A percentile compares a stretch with the other conserved stretches of the same genome.
These are phyloP conservation scores for Amanita polypyramis DNA, from an alignment of 768 basidiomycete species.

Conservation along the genomic window DNA sequence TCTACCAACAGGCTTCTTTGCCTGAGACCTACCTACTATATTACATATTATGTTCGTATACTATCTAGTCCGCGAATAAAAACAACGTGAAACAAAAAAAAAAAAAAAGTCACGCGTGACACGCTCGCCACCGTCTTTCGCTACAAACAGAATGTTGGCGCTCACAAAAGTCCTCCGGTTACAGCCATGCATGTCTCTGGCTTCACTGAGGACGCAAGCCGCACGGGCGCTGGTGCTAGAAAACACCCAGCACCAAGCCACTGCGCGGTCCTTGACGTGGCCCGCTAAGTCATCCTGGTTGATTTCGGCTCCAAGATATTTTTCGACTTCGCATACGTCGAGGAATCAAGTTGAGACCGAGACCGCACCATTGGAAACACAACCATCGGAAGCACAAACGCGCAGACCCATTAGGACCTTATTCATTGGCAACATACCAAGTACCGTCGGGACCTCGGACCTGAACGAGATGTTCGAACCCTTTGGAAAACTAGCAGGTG, in stretches of 20 bases:
- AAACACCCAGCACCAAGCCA: background rate
- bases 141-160: background rate
- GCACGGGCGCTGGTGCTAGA: background rate
- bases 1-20: too few species aligned
- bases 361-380: background rate
- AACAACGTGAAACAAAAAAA: too few species aligned
- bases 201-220: background rate
- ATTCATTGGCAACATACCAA: slow-evolving; percentile 48
- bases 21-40: too few species aligned
- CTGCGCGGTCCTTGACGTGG: background rate
- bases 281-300: background rate
- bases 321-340: background rate
- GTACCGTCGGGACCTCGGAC: slow-evolving; percentile 26
- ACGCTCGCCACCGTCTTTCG: background rate
- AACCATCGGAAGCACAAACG: background rate
- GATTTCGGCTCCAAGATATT: background rate
- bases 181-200: background rate
- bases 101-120: background rate
- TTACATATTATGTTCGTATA: too few species aligned
- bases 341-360: background rate
- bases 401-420: slow-evolving; percentile 24
- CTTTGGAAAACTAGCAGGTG: slow-evolving; percentile 29
- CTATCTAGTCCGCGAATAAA: too few species aligned
- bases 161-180: background rate
- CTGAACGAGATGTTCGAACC: slow-evolving; percentile 28